phyloP scores from a whole-genome alignment of 345 rosid species.

The Xanthoceras sorbifolium region DNA sequence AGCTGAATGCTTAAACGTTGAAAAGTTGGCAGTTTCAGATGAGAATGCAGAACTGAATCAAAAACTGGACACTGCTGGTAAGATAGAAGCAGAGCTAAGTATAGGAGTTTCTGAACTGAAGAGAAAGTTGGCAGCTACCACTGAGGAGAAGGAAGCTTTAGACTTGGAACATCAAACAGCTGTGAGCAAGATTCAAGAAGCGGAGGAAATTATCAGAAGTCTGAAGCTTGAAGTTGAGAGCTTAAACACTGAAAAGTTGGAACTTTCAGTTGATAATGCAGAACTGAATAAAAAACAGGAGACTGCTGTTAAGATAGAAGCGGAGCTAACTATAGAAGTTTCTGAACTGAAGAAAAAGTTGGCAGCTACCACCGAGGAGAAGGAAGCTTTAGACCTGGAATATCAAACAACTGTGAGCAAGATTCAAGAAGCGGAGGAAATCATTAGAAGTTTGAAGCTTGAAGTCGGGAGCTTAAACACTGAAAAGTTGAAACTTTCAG shows the following conservation, averaged over 20 bases:
- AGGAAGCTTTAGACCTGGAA: not conserved
- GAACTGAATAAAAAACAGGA: constrained; percentile 54
- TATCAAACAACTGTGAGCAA: not conserved
- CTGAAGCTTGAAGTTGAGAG: constrained; percentile 61
- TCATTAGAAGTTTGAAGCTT: not conserved
- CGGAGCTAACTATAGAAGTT: constrained; percentile 53
- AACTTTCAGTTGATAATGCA: constrained; percentile 43
- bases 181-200: constrained; percentile 44
- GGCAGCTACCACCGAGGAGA: not conserved
- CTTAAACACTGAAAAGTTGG: constrained; percentile 20
- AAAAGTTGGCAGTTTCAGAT: constrained; percentile 40
- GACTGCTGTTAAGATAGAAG: constrained; percentile 42
- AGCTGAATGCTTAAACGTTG: constrained; percentile 45
- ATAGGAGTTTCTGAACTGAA: constrained; percentile 48
- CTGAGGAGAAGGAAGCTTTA: constrained; percentile 61
- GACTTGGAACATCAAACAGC: constrained; percentile 46
- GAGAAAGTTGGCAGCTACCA: constrained; percentile 41
- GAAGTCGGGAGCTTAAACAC: not conserved
- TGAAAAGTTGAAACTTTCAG: not conserved
- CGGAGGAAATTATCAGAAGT: constrained; percentile 38
- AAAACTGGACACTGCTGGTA: constrained; percentile 46
- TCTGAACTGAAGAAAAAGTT: constrained; percentile 25
- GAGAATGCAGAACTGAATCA: constrained; percentile 54
- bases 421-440: not conserved
- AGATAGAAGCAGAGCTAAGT: constrained; percentile 48